A percentile compares a stretch with the other conserved stretches of the same genome.
These are phyloP conservation scores for Pseudotulostoma volvatum DNA, from an alignment of 495 filamentous ascomycete genomes.

Conservation along the genomic window DNA sequence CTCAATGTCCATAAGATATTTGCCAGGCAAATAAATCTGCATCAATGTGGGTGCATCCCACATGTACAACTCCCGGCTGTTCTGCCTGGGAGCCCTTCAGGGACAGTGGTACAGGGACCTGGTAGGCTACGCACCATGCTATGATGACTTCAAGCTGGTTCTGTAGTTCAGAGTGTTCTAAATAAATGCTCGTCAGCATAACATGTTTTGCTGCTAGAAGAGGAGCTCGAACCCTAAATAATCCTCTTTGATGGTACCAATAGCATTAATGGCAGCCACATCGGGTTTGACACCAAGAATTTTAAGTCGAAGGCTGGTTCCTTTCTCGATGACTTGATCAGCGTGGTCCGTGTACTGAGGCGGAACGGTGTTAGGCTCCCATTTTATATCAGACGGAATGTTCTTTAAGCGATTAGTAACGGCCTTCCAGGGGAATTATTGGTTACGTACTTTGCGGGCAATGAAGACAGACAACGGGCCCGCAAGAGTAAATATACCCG, in stretches of 20 bases:
- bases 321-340: slow-evolving; percentile 85
- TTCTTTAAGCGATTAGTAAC: slow-evolving; percentile 50
- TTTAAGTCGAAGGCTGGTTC: slow-evolving; percentile 82
- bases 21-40: too few species aligned
- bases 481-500: slow-evolving; percentile 83
- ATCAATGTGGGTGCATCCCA: too few species aligned
- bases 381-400: slow-evolving; percentile 84
- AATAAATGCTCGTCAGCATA: too few species aligned
- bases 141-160: too few species aligned
- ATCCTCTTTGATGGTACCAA: slow-evolving; percentile 91
- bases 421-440: too few species aligned
- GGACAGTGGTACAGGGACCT: too few species aligned
- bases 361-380: slow-evolving; percentile 76
- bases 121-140: neutral
- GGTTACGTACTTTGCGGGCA: too few species aligned
- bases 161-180: too few species aligned
- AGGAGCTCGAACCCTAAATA: slow-evolving; percentile 32
- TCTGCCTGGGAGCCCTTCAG: too few species aligned
- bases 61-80: too few species aligned
- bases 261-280: slow-evolving; percentile 85
- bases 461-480: slow-evolving; percentile 84
- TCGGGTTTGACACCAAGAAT: slow-evolving; percentile 83
- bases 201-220: too few species aligned
- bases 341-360: slow-evolving; percentile 73
- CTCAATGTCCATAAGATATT: too few species aligned